Base-by-base conservation (phyloP, 345 rosid genomes). In the Lagerstroemia speciosa region DNA sequence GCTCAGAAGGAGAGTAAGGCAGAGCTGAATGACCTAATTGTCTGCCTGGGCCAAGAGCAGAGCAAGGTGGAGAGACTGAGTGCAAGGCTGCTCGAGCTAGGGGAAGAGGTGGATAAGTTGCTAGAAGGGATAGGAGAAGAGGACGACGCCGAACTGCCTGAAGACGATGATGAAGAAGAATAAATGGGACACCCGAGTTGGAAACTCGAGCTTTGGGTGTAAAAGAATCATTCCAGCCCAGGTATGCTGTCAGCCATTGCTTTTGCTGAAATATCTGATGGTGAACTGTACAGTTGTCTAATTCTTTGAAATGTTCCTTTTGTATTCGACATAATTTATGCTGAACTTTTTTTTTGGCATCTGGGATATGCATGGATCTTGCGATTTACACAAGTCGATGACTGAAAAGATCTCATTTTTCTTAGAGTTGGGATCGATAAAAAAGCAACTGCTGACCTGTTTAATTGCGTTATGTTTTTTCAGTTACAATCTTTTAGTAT, bases 41-140 rank as follows among this genome's bases (percentile, higher is more conserved):
- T 95, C 16, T 95, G 99, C 79, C 90, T 95, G 0, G 99, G 99
- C 0, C 98, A 95, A 78, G 99, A 95, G 62, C 98, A 92, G 82
- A 95, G 96, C 77, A 88, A 81, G 82, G 99, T 90, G 71, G 99
- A 92, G 73, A 91, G 81, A 72, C 83, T 94, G 78, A 89, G 82
- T 14, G 73, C 89, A 15, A 90, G 78, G 81, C 73, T 95, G 75
- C 1, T 73, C 52, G 99, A 95, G 65, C 73, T 95, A n/a, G 98
- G 99, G 19, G 93, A 88, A 78, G 92, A 92, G 64, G 96, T 87
- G 15, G 96, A 88, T 62, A 75, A 77, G 75, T 81, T 95, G 72
- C 89, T 95, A 16, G 97, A 95, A 74, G 99, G 88, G 37, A 80
- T 94, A 9, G 99, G 97, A 11, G 98, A 91, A 30, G 98, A 91